Conservation (phyloP, 2,329 filamentous ascomycete species). For the Cordyceps cicadae region DNA sequence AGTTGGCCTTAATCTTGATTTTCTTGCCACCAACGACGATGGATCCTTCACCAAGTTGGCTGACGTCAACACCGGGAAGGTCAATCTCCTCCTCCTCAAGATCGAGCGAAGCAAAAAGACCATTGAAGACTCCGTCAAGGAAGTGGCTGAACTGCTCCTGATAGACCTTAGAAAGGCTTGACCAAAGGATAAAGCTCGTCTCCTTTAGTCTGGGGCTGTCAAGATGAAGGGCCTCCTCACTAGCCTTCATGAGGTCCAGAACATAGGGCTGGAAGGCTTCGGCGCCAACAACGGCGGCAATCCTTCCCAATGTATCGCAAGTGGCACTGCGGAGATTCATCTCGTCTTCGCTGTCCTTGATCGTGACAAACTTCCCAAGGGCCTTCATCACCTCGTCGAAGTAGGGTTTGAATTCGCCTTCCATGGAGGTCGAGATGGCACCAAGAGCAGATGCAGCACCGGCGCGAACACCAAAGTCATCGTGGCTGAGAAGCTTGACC, state of each 20-base stretch:
- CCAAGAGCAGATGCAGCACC: constrained; percentile 83
- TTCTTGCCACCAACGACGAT: constrained; percentile 76
- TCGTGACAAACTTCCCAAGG: constrained; percentile 72
- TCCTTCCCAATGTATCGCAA: constrained; percentile 87
- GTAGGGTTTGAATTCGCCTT: constrained; percentile 79
- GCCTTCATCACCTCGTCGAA: constrained; percentile 85
- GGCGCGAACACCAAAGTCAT: constrained; percentile 83
- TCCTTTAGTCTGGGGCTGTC: constrained; percentile 88
- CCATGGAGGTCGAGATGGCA: constrained; percentile 79
- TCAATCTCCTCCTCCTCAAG: constrained; percentile 84
- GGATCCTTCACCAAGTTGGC: constrained; percentile 63
- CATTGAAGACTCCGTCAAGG: constrained; percentile 67
- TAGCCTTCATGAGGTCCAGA: constrained; percentile 80
- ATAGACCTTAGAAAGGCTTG: constrained; percentile 88
- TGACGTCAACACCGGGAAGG: constrained; percentile 49
- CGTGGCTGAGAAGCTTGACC: constrained; percentile 72
- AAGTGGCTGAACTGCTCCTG: constrained; percentile 74
- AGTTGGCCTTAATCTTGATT: constrained; percentile 53
- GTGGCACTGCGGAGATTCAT: constrained; percentile 83
- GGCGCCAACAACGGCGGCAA: constrained; percentile 79
- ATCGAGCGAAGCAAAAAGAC: constrained; percentile 75
- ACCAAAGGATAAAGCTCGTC: constrained; percentile 96
- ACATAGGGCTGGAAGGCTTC: constrained; percentile 87
- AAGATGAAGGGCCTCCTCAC: constrained; percentile 80
- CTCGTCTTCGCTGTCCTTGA: constrained; percentile 86